These are phyloP conservation scores for Plenodomus lindquistii DNA, from an alignment of 2,329 filamentous ascomycete genomes.

Conservation along the genomic window DNA sequence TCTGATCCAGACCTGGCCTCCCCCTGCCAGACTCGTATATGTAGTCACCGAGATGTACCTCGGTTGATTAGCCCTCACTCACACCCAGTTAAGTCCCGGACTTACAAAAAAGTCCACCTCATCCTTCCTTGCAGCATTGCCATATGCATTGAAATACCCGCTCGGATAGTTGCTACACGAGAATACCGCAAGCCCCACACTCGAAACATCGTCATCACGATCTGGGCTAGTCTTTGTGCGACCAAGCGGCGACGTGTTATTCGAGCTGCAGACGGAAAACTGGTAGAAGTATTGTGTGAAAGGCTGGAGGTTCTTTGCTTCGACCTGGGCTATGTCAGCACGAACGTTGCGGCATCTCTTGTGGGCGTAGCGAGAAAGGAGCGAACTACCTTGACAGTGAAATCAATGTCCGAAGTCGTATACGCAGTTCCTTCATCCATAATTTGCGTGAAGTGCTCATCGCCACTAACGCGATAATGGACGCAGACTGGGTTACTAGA, in stretches of 20 bases:
- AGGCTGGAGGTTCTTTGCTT: constrained; percentile 64
- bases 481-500: constrained; percentile 68
- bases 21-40: constrained; percentile 47
- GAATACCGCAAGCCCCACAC: constrained; percentile 68
- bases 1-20: constrained; percentile 23
- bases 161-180: constrained; percentile 63
- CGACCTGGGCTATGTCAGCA: constrained; percentile 53
- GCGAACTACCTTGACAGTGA: constrained; percentile 65
- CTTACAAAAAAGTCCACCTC: constrained; percentile 61
- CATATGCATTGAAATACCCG: constrained; percentile 56
- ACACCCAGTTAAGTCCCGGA: not conserved
- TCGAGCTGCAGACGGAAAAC: constrained; percentile 68
- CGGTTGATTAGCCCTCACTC: constrained; percentile 7
- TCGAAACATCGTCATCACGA: constrained; percentile 58
- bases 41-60: constrained; percentile 50
- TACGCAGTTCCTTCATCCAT: constrained; percentile 64
- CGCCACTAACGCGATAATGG: constrained; percentile 63
- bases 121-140: constrained; percentile 45
- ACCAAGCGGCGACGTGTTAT: constrained; percentile 65
- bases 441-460: constrained; percentile 52
- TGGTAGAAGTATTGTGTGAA: constrained; percentile 73
- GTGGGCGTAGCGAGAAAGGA: accelerated
- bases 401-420: constrained; percentile 75
- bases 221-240: constrained; percentile 71
- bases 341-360: not conserved